Evolutionary conservation across 2,329 filamentous ascomycete species (phyloP).

Genomic region (Paecilomyces niveus): DNA sequence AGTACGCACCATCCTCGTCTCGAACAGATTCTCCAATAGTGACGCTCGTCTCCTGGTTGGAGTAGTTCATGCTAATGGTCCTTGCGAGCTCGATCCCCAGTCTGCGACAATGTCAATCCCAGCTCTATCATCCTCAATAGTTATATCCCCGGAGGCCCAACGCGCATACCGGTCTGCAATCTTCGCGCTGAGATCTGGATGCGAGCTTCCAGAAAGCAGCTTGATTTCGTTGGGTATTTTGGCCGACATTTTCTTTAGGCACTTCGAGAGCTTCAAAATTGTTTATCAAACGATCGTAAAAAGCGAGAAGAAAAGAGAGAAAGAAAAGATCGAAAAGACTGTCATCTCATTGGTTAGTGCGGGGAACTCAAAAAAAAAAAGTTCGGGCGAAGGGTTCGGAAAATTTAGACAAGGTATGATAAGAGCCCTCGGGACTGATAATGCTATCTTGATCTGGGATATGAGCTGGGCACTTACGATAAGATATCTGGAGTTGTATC

Average conservation of each 20-base stretch:
- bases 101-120: constrained; percentile 27
- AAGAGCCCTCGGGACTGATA: neutral
- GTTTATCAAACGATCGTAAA: neutral
- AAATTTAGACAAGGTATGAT: neutral
- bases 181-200: constrained; percentile 61
- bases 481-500: constrained; percentile 1
- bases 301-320: constrained; percentile 4
- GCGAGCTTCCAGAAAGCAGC: constrained; percentile 67
- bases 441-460: neutral
- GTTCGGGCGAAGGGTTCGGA: neutral
- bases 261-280: neutral
- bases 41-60: constrained; percentile 58
- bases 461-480: constrained; percentile 1
- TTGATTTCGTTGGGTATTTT: constrained; percentile 58
- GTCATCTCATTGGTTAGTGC: neutral
- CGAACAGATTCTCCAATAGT: constrained; percentile 93
- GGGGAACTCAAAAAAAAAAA: neutral
- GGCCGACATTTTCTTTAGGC: constrained; percentile 45
- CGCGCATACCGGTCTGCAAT: constrained; percentile 55
- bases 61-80: constrained; percentile 62
- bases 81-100: constrained; percentile 61
- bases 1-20: constrained; percentile 76
- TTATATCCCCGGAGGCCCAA: neutral
- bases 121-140: neutral
- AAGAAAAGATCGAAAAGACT: constrained; percentile 13